Evolutionary conservation across 768 basidiomycete species (phyloP).

Genomic region (Udeniomyces megalosporus): DNA sequence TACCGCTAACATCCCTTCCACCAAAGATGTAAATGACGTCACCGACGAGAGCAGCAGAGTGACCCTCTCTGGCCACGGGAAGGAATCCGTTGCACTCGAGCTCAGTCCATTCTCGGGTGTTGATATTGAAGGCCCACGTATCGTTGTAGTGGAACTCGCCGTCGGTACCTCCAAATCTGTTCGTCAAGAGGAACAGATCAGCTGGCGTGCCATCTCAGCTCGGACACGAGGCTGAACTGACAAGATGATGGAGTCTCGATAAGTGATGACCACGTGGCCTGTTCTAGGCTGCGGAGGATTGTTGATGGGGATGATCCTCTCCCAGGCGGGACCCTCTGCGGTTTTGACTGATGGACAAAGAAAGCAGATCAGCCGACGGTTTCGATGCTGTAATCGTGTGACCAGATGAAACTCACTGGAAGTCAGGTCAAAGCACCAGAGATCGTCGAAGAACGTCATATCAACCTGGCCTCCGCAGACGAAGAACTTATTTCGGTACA

Average conservation of each 20-base stretch:
- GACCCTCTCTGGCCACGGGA: conserved; percentile 86
- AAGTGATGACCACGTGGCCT: conserved; percentile 75
- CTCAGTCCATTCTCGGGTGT: conserved; percentile 70
- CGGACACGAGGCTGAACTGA: conserved; percentile 33
- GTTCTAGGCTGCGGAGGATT: conserved; percentile 60
- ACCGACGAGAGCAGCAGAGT: conserved; percentile 88
- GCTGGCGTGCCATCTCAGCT: too few species aligned
- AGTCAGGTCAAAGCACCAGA: conserved; percentile 92
- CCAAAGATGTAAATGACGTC: conserved; percentile 97
- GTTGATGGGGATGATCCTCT: conserved; percentile 43
- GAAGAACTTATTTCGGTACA: conserved; percentile 80
- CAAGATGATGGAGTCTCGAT: conserved; percentile 70
- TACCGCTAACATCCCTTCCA: conserved; percentile 89
- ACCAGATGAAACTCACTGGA: conserved; percentile 46
- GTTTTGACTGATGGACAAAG: conserved; percentile 44
- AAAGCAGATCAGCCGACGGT: not conserved
- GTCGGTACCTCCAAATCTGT: conserved; percentile 90
- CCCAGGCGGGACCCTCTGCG: conserved; percentile 54
- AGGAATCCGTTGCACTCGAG: conserved; percentile 92
- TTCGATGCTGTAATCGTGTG: not conserved
- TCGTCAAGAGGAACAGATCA: too few species aligned
- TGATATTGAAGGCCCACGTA: conserved; percentile 84
- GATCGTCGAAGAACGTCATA: conserved; percentile 80
- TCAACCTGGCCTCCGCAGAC: conserved; percentile 95
- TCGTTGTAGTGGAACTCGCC: conserved; percentile 99